Base-by-base conservation (phyloP, 2,329 filamentous ascomycete genomes). In the Apiospora pterosperma region DNA sequence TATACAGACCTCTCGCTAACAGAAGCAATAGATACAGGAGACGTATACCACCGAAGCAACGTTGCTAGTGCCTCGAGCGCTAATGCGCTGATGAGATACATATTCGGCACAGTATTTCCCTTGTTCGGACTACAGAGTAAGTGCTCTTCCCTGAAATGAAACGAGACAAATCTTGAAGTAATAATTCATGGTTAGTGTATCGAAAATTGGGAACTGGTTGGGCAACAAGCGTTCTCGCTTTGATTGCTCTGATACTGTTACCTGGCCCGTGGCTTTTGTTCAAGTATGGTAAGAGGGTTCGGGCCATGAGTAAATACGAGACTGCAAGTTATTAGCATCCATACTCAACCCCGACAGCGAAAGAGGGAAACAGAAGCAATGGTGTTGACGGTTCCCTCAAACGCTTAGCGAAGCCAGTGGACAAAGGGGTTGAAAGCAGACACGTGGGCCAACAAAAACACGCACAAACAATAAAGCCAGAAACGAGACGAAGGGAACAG, bases 21-120 rank as follows among this genome's bases (percentile, higher is more conserved):
- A 2, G 7, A 4, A 41, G 60, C 62, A 25, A 21, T 60, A 64
- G 42, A 69, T 70, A 78, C 82, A 1, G 76, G 83, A 7, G 87
- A 90, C 69, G 81, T 82, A 0, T 90, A 88, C 68, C 80, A 83
- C 3, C 80, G 83, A 0, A 76, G 79, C 16, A 82, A 84, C 11
- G 82, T 87, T 0, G 87, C 88, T 0, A 88, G 83, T 65, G 86
- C 86, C 0, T 77, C 85, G 60, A 86, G 84, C 7, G 88, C 88
- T 1, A 90, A 89, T 66, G 82, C 83, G 1, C 76, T 90, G 12
- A 77, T 84, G 1, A 76, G 88, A 28, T 90, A 89, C 67, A 73
- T 74, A 0, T 78, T 89, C 8, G 85, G 84, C 0, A 84, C 81
- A 1, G 82, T 79, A 0, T 90, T 90, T 63, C 88, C 88, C 0